phyloP scores from a whole-genome alignment of 441 rosid species.

The Sinapis alba region DNA sequence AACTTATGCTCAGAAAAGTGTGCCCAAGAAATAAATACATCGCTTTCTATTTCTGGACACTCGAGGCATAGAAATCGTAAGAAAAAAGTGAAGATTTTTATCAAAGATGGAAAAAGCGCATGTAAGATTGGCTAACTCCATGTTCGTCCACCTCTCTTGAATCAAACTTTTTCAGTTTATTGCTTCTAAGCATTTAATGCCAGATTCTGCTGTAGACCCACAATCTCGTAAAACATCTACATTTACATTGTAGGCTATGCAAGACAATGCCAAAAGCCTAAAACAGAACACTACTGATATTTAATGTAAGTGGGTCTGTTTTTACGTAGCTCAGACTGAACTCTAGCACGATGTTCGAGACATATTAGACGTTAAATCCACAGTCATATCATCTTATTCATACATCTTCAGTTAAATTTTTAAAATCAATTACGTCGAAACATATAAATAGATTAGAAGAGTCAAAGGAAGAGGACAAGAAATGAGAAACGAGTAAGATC shows the following conservation, averaged over 20 bases:
- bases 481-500: constrained; percentile 29
- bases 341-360: constrained; percentile 10
- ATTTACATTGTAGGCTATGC: constrained; percentile 14
- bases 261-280: constrained; percentile 12
- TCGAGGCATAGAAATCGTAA: not conserved
- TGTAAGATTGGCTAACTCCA: constrained; percentile 14
- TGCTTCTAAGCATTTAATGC: constrained; percentile 21
- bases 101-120: constrained; percentile 4
- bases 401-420: not conserved
- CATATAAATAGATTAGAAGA: constrained; percentile 19
- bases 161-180: constrained; percentile 11
- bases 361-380: constrained; percentile 2
- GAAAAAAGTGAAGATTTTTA: not conserved
- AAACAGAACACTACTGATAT: constrained; percentile 11
- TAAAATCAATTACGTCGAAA: constrained; percentile 7
- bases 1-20: constrained; percentile 27
- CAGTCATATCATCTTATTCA: constrained; percentile 19
- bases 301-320: not conserved
- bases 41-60: constrained; percentile 2
- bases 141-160: not conserved
- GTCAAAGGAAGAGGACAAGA: constrained; percentile 15
- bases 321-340: constrained; percentile 12
- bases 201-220: constrained; percentile 19
- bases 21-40: constrained; percentile 9
- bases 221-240: constrained; percentile 17